phyloP scores from a whole-genome alignment of 345 rosid genomes.

The Citrus cavaleriei region DNA sequence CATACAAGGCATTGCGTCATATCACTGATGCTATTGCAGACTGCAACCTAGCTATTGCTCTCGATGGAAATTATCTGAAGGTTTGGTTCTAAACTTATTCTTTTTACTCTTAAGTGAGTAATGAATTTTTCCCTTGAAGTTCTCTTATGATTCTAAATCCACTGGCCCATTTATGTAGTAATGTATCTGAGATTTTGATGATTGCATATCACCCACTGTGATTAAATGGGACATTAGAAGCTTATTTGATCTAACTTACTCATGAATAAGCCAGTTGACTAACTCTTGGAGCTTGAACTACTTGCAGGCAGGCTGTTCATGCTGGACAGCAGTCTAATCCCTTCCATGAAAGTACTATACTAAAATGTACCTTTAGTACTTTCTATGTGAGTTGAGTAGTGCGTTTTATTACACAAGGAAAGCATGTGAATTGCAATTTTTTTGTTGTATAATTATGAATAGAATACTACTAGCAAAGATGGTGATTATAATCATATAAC shows the following conservation, averaged over 20 bases:
- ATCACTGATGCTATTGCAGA: slow-evolving; percentile 88
- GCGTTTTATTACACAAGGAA: background rate
- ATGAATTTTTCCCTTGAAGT: background rate
- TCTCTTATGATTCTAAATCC: background rate
- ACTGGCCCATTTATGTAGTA: background rate
- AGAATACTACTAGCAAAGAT: background rate
- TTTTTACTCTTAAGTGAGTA: background rate
- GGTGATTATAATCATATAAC: background rate
- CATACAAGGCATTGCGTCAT: slow-evolving; percentile 78
- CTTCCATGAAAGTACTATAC: background rate
- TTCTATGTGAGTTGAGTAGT: background rate
- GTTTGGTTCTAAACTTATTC: slow-evolving; percentile 31
- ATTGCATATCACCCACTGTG: background rate
- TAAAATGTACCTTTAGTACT: background rate
- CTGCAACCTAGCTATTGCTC: slow-evolving; percentile 95
- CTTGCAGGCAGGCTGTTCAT: background rate
- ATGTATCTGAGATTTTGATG: background rate
- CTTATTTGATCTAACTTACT: background rate
- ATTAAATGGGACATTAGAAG: background rate
- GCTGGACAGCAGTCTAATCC: background rate
- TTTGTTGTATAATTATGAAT: background rate
- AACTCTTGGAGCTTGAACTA: background rate
- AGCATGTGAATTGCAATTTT: background rate
- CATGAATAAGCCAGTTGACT: background rate
- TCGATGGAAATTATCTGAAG: slow-evolving; percentile 82